phyloP scores from a whole-genome alignment of 805 yeast genomes.

The Candida silvatica region DNA sequence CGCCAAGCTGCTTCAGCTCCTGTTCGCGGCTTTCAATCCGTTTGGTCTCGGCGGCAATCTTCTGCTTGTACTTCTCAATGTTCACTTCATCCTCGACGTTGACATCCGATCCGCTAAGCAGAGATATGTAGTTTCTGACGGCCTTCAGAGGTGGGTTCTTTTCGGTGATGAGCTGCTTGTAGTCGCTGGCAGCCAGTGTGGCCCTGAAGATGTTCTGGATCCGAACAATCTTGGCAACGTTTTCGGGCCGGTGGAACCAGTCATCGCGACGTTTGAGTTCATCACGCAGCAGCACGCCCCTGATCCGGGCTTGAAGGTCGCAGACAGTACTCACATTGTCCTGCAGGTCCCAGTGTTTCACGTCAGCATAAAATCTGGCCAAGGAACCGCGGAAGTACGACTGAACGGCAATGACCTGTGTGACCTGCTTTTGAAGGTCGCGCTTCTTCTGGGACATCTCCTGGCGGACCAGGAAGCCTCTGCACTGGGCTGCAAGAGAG shows the following conservation, averaged over 20 bases:
- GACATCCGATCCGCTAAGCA: slow-evolving; percentile 51
- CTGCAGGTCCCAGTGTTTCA: slow-evolving; percentile 44
- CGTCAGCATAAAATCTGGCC: slow-evolving; percentile 46
- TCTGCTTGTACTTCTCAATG: slow-evolving; percentile 57
- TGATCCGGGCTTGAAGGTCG: slow-evolving; percentile 43
- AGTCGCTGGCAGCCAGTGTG: slow-evolving; percentile 60
- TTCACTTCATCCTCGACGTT: slow-evolving; percentile 72
- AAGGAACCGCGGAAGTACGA: slow-evolving; percentile 56
- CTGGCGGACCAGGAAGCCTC: slow-evolving; percentile 33
- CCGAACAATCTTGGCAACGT: slow-evolving; percentile 51
- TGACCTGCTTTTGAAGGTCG: slow-evolving; percentile 13
- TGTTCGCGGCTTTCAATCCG: slow-evolving; percentile 65
- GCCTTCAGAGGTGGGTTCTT: slow-evolving; percentile 73
- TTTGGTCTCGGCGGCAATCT: slow-evolving; percentile 61
- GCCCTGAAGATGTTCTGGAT: slow-evolving; percentile 73
- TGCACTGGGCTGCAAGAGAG: slow-evolving; percentile 31
- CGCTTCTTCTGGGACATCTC: slow-evolving; percentile 12
- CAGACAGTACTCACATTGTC: slow-evolving; percentile 30
- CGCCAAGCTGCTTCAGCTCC: slow-evolving; percentile 66
- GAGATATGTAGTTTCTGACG: slow-evolving; percentile 65
- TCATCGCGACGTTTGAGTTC: slow-evolving; percentile 24
- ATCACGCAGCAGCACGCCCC: slow-evolving; percentile 39
- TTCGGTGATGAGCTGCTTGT: slow-evolving; percentile 57
- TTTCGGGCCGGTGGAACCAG: slow-evolving; percentile 40
- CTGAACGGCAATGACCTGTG: slow-evolving; percentile 38